Evolutionary conservation across 352 stramenopile species (phyloP), one percentile per base, ranked within the genome.

Genomic region (Peronospora farinosa): DNA sequence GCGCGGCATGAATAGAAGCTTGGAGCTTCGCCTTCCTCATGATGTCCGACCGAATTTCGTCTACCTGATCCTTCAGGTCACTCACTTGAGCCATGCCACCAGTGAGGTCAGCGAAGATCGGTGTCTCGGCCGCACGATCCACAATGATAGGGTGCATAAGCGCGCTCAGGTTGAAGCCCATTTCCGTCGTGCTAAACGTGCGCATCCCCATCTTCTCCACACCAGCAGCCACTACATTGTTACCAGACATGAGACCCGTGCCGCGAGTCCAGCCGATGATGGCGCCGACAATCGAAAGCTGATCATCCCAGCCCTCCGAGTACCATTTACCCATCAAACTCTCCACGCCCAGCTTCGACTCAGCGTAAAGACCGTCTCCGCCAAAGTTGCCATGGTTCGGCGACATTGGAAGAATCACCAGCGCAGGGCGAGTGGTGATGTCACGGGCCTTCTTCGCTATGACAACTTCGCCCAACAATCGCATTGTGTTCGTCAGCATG

Each of bases 191-290:
- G 47, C 69, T 91, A 55, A 95, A 95, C 17, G 83, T 95, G 47
- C 85, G 78, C 40, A 90, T 73, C 46, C 78, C 76, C 28, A 92
- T 67, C 41, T 80, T 75, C 58, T 95, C 85, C 17, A 95, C 69
- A 15, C 80, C 84, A 7, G 72, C 67, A 15, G 85, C 80, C 13
- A 92, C 85, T 5, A 91, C 68, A 50, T 95, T 92, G 65, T 95
- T 95, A n/a, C 80, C 74, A 19, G 69, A 76, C 85, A 95, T 95
- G 17, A 95, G 74, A 11, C 79, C 84, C 0, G 85, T 94, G 42
- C 81, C 78, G 49, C 85, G 81, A 11, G 82, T 93, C 85, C 84
- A 95, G 23, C 85, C 85, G 44, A 95, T 95, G 39, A 93, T 77
- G 21, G 84, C 84, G 38, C 83, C 80, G 2, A 88, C 74, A 27